phyloP scores from a whole-genome alignment of 306 rosid species.

The Trifolium fragiferum region DNA sequence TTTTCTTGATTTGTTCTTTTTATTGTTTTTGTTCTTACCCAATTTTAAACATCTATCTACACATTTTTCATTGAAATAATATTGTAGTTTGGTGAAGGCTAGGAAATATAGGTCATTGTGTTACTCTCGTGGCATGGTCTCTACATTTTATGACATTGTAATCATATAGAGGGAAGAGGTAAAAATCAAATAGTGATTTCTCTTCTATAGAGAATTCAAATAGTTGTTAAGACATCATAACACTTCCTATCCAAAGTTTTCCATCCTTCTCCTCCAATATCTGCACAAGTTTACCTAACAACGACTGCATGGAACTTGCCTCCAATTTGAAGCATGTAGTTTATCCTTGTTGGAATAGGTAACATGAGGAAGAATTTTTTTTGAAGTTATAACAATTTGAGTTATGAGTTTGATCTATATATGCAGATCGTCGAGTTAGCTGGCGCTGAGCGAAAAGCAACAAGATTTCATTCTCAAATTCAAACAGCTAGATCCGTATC shows the following conservation, averaged over 20 bases:
- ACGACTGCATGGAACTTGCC: slow-evolving; percentile 56
- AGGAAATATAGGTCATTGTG: neutral
- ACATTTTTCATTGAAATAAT: neutral
- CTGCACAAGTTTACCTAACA: slow-evolving; percentile 69
- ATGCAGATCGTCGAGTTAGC: no score
- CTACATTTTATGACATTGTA: neutral
- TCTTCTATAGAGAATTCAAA: neutral
- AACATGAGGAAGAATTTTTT: no score
- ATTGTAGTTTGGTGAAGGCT: neutral
- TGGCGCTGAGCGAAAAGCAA: no score
- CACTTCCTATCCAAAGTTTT: slow-evolving; percentile 87
- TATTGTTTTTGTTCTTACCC: no score
- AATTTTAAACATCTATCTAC: no score
- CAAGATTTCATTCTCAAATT: no score
- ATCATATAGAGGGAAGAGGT: neutral
- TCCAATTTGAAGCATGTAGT: slow-evolving; percentile 62
- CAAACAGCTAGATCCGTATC: no score
- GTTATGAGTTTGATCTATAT: no score
- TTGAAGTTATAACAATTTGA: no score
- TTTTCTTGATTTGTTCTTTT: no score
- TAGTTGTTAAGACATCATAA: slow-evolving; percentile 55
- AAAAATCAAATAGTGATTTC: neutral
- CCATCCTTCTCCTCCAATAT: slow-evolving; percentile 84
- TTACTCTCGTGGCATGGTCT: neutral
- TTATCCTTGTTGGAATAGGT: slow-evolving; percentile 61